Percentiles rank a stretch among this genome's conserved stretches.
Conservation (phyloP, 805 yeast species). For the Candida sphagnicola region DNA sequence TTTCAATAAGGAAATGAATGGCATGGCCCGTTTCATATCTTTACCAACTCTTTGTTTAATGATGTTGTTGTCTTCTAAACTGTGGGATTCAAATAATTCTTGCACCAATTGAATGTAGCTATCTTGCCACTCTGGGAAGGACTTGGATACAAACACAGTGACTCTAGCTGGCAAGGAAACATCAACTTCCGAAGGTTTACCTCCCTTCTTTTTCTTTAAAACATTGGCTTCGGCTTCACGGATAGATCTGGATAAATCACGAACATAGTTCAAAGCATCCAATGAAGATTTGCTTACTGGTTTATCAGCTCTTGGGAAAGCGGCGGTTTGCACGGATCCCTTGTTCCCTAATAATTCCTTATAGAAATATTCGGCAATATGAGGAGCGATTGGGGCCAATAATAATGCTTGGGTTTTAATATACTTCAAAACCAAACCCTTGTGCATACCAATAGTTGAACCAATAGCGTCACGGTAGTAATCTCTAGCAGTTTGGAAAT, state of each 20-base stretch:
- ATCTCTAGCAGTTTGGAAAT: conserved; percentile 92
- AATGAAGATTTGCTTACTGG: conserved; percentile 59
- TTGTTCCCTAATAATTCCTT: conserved; percentile 70
- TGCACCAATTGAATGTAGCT: conserved; percentile 65
- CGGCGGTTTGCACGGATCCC: conserved; percentile 66
- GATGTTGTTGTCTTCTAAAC: conserved; percentile 60
- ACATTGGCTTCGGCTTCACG: conserved; percentile 92
- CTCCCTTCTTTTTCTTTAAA: conserved; percentile 79
- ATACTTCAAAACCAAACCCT: conserved; percentile 73
- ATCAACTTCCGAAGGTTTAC: conserved; percentile 72
- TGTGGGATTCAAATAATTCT: conserved; percentile 61
- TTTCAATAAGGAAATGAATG: conserved; percentile 83
- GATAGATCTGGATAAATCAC: conserved; percentile 72
- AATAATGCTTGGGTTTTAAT: conserved; percentile 83
- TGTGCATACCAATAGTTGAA: conserved; percentile 65
- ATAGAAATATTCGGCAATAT: conserved; percentile 87
- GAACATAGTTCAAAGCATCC: conserved; percentile 76
- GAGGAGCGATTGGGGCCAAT: conserved; percentile 93
- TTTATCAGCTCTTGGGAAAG: conserved; percentile 73
- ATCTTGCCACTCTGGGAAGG: conserved; percentile 75
- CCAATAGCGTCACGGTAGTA: conserved; percentile 80
- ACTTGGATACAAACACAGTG: conserved; percentile 66
- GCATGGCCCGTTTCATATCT: conserved; percentile 98
- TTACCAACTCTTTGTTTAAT: conserved; percentile 68
- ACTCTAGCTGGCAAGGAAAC: conserved; percentile 67